Conservation (phyloP, 2,329 filamentous ascomycete genomes). For the Didymella exigua region DNA sequence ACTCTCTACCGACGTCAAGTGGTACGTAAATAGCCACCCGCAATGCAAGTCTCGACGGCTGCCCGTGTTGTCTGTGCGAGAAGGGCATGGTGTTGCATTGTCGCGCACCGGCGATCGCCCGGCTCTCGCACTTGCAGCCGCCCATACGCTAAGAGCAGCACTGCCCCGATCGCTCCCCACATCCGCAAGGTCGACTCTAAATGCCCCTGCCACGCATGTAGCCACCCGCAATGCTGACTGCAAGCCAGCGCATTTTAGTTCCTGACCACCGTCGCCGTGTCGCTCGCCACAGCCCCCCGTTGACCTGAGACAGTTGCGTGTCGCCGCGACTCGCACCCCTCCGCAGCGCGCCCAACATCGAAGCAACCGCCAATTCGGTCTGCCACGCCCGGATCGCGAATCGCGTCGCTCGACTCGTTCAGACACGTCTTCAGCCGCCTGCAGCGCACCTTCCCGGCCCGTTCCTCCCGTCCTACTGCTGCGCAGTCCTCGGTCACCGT, state of each 20-base stretch:
- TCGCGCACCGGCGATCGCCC: conserved; percentile 16
- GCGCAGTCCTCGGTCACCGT: not conserved
- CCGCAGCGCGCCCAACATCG: conserved; percentile 17
- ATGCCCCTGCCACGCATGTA: conserved; percentile 29
- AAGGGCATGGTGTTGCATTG: conserved; percentile 13
- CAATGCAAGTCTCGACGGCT: conserved; percentile 2
- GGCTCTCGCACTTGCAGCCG: conserved; percentile 7
- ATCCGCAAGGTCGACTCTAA: conserved; percentile 24
- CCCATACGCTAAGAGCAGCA: conserved; percentile 27
- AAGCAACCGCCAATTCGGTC: conserved; percentile 16
- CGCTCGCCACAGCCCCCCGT: conserved; percentile 26
- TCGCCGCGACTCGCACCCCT: conserved; percentile 16
- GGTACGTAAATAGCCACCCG: conserved; percentile 33
- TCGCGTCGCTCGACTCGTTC: conserved; percentile 1
- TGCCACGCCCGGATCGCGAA: conserved; percentile 15
- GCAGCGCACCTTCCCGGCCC: not conserved
- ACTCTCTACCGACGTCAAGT: conserved; percentile 26
- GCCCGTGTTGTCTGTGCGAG: conserved; percentile 9
- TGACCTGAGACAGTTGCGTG: conserved; percentile 41
- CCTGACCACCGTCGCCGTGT: conserved; percentile 14
- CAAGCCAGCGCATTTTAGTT: conserved; percentile 30
- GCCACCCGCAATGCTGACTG: conserved; percentile 43
- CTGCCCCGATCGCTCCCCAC: conserved; percentile 33
- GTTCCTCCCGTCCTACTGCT: not conserved
- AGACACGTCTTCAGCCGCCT: not conserved